Conservation (phyloP, 2,329 filamentous ascomycete genomes). For the Diaporthe capsici region DNA sequence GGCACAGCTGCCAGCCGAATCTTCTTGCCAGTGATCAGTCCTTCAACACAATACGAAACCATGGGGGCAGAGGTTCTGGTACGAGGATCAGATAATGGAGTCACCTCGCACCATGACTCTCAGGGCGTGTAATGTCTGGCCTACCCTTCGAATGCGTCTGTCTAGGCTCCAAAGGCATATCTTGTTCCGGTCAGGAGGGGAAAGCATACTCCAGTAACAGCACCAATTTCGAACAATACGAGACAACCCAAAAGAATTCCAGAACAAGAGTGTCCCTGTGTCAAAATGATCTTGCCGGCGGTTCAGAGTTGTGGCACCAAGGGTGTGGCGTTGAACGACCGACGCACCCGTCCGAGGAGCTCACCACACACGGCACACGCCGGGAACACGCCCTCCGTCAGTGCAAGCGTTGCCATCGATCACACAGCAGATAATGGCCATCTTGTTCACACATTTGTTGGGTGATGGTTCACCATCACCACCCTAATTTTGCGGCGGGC, state of each 20-base stretch:
- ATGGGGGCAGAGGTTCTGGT: background rate
- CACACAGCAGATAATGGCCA: background rate
- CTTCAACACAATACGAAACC: background rate
- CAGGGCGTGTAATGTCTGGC: too few relatives aligned
- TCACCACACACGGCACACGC: slow-evolving; percentile 4
- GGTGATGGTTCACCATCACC: background rate
- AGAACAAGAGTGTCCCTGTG: background rate
- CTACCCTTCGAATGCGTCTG: background rate
- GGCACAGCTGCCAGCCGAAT: background rate
- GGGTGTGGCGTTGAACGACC: background rate
- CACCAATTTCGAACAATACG: background rate
- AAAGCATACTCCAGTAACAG: too few relatives aligned
- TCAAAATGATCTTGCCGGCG: background rate
- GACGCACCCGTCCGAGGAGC: background rate
- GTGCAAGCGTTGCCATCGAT: slow-evolving; percentile 11
- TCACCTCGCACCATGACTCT: background rate
- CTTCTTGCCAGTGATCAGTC: background rate
- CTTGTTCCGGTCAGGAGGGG: background rate
- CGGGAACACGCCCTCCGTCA: slow-evolving; percentile 3
- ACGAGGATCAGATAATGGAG: background rate
- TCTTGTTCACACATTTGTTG: too few relatives aligned
- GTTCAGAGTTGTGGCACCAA: slow-evolving; percentile 7
- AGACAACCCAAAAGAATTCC: background rate
- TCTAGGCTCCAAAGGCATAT: background rate
- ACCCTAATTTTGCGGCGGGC: background rate